Percentiles rank a stretch among this genome's conserved stretches.
Conservation (phyloP, 2,329 filamentous ascomycete species). For the Colletotrichum gloeosporioides region DNA sequence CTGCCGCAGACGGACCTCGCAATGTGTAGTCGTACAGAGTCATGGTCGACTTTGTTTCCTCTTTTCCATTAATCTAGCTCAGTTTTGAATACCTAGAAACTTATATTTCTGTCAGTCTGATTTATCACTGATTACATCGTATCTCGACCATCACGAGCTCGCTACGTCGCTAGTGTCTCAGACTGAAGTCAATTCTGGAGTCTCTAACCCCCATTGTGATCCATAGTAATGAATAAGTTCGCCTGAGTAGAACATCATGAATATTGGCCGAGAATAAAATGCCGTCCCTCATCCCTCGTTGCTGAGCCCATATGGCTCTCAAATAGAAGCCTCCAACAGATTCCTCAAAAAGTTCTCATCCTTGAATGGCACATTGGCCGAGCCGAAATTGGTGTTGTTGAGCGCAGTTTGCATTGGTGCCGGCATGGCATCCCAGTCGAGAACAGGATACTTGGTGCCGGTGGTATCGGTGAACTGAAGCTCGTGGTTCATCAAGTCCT, state of each 20-base stretch:
- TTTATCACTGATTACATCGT: accelerated
- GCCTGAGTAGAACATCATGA: neutral
- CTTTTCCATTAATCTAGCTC: accelerated
- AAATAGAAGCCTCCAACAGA: neutral
- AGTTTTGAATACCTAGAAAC: accelerated
- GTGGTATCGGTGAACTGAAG: constrained; percentile 37
- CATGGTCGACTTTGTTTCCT: neutral
- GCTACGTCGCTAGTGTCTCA: neutral
- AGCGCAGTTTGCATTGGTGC: constrained; percentile 38
- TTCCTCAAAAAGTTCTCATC: constrained; percentile 27
- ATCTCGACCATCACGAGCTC: accelerated
- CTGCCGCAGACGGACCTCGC: neutral
- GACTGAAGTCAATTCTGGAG: neutral
- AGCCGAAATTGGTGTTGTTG: constrained; percentile 42
- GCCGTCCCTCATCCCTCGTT: neutral
- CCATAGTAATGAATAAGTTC: neutral
- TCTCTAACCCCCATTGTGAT: neutral
- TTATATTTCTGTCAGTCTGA: neutral
- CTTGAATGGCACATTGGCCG: constrained; percentile 46
- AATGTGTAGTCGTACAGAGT: neutral
- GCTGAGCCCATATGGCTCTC: neutral
- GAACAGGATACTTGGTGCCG: constrained; percentile 43
- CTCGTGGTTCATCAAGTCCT: constrained; percentile 38
- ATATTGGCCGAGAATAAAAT: neutral
- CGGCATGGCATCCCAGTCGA: constrained; percentile 49